phyloP scores from a whole-genome alignment of 2,329 filamentous ascomycete species.

The Fusarium albosuccineum region DNA sequence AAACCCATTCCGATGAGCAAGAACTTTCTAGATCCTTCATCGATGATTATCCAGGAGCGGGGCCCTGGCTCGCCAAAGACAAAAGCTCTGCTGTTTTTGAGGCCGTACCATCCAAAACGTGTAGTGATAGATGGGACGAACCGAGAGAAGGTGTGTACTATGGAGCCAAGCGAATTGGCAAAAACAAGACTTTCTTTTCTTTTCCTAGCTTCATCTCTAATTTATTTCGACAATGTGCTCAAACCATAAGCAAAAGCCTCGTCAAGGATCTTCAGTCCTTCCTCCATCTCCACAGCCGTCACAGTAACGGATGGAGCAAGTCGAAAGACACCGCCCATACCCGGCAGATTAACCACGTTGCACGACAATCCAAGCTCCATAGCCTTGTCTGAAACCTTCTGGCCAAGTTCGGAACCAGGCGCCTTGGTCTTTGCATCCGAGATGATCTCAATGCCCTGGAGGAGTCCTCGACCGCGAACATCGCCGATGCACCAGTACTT shows the following conservation, averaged over 20 bases:
- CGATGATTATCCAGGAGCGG: no score
- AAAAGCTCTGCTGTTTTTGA: no score
- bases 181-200: no score
- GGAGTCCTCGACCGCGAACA: constrained; percentile 63
- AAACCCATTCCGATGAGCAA: no score
- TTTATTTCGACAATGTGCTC: background rate
- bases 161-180: no score
- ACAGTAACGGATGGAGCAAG: constrained; percentile 65
- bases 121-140: no score
- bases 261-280: constrained; percentile 63
- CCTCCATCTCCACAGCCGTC: constrained; percentile 57
- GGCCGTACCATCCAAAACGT: no score
- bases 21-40: no score
- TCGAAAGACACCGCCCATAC: constrained; percentile 64
- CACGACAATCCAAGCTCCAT: constrained; percentile 62
- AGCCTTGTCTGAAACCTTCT: constrained; percentile 58
- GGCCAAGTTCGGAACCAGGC: constrained; percentile 58
- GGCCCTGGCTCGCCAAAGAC: no score
- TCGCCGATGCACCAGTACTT: constrained; percentile 67
- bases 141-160: no score
- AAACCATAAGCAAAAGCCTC: constrained; percentile 55
- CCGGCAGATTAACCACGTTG: constrained; percentile 61
- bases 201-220: no score
- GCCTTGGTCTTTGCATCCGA: constrained; percentile 55
- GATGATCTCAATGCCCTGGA: constrained; percentile 66